Base-by-base conservation (phyloP, 106 monocot genomes). In the Acanthochlamys bracteata region DNA sequence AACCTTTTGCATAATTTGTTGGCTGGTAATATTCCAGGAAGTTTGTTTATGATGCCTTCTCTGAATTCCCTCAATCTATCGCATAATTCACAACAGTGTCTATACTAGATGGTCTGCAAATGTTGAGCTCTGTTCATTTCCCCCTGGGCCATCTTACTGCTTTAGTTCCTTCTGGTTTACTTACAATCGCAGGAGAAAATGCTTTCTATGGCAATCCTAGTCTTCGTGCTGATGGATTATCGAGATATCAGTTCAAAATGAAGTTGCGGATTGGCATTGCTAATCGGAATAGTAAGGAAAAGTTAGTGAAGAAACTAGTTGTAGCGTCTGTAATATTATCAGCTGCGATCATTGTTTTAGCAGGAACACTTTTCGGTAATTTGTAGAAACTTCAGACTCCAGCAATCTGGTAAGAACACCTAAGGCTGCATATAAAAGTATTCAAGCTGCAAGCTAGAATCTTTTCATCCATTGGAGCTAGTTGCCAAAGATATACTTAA, bases 11-110 rank as follows among this genome's bases (percentile, higher is more conserved):
- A 67, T 33, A 94, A 94, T 71, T 71, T 64, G 22, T 23, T 94
- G 54, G 53, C 60, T 42, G 93, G 93, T 20, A n/a, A 26, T 4
- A 89, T 94, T 54, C 93, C 93, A 26, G 74, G 33, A 45, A 59
- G 66, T n/a, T 42, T 94, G 26, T 73, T 76, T 0, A 26, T 23
- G 20, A 39, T 94, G 53, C 20, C 60, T 13, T 89, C 83, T 53
- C 79, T 94, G 2, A 94, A 86, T 61, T 94, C 86, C 10, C 69
- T 94, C 8, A 80, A 94, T 59, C 58, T 94, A 26, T 89, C 89
- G 1, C 21, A 66, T 1, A 89, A 94, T 69, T 51, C 68, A 57
- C 89, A 42, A 33, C 67, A 6, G 93, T 89, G 0, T n/a, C 57
- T 14, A 86, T 94, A 41, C 93, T 89, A 15, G 51, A 41, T 0